phyloP scores from a whole-genome alignment of 2,329 filamentous ascomycete genomes.

The Cylindrodendrum hubeiense region DNA sequence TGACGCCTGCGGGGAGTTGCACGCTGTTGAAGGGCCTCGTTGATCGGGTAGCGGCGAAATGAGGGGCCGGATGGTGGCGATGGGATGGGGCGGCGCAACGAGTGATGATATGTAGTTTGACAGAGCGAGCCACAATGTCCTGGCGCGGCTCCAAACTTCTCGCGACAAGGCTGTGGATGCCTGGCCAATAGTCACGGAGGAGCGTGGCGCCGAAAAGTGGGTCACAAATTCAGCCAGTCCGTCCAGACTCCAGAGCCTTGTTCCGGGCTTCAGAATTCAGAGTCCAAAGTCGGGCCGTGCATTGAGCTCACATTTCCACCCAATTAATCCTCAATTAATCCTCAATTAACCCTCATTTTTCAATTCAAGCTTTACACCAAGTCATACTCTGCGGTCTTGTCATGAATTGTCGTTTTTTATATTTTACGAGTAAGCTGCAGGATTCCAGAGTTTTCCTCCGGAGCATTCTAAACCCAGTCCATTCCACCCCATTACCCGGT shows the following conservation, averaged over 20 bases:
- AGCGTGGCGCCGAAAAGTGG: slow-evolving; percentile 32
- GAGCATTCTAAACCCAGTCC: slow-evolving; percentile 41
- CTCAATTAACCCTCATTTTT: background rate
- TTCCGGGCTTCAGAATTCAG: background rate
- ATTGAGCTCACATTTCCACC: background rate
- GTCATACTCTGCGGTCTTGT: slow-evolving; percentile 1
- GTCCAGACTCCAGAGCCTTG: slow-evolving; percentile 13
- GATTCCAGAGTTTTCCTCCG: slow-evolving; percentile 36
- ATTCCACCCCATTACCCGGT: slow-evolving; percentile 42
- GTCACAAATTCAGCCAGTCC: slow-evolving; percentile 16
- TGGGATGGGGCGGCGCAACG: slow-evolving; percentile 40
- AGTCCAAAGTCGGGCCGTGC: background rate
- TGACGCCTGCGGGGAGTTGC: slow-evolving; percentile 23
- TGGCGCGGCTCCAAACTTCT: slow-evolving; percentile 52
- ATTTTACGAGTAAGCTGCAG: slow-evolving; percentile 32
- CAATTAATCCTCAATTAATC: background rate
- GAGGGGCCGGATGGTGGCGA: slow-evolving; percentile 24
- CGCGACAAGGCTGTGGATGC: slow-evolving; percentile 50
- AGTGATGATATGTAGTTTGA: slow-evolving; percentile 38
- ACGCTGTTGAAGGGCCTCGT: slow-evolving; percentile 3
- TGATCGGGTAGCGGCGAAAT: slow-evolving; percentile 9
- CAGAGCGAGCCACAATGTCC: slow-evolving; percentile 34
- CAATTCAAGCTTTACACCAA: background rate
- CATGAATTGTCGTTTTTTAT: slow-evolving; percentile 16
- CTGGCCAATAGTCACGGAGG: slow-evolving; percentile 43